Percentiles rank a stretch among this genome's conserved stretches.
Conservation (phyloP, 2,329 filamentous ascomycete genomes). For the Rhinocladiella mackenziei region DNA sequence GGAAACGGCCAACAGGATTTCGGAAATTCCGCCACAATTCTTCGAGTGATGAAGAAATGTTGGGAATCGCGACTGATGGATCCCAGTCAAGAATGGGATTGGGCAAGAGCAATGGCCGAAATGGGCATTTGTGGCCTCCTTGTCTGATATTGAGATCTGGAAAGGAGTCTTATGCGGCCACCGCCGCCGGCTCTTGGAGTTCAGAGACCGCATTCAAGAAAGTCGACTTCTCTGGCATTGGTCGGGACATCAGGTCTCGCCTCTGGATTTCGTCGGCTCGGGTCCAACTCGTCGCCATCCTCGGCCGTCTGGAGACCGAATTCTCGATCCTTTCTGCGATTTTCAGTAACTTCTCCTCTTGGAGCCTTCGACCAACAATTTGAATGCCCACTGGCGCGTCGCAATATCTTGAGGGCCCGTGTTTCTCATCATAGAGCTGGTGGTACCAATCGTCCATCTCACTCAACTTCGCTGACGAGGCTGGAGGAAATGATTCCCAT, state of each 20-base stretch:
- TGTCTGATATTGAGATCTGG: too few species aligned
- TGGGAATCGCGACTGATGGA: background rate
- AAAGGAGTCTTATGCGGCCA: background rate
- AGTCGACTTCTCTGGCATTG: background rate
- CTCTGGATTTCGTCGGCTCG: too few species aligned
- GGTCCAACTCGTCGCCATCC: too few species aligned
- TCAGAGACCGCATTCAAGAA: background rate
- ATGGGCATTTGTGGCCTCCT: conserved; percentile 4
- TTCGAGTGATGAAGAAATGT: conserved; percentile 2
- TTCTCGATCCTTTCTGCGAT: background rate
- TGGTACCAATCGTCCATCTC: conserved; percentile 46
- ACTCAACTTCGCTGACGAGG: conserved; percentile 6
- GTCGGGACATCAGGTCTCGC: too few species aligned
- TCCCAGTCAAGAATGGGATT: conserved; percentile 3
- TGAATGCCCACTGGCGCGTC: conserved; percentile 52
- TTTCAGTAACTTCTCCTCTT: conserved; percentile 48
- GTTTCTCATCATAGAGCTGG: conserved; percentile 33
- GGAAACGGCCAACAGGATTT: conserved; percentile 4
- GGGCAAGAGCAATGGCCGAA: conserved; percentile 3
- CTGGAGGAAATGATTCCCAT: conserved; percentile 34
- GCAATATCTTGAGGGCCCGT: conserved; percentile 42
- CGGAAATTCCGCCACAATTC: conserved; percentile 3
- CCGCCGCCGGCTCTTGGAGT: background rate
- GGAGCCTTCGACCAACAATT: conserved; percentile 50
- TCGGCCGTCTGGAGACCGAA: background rate